Evolutionary conservation across 176 grass and related monocot genomes (phyloP).

Genomic region (Carex pumila): DNA sequence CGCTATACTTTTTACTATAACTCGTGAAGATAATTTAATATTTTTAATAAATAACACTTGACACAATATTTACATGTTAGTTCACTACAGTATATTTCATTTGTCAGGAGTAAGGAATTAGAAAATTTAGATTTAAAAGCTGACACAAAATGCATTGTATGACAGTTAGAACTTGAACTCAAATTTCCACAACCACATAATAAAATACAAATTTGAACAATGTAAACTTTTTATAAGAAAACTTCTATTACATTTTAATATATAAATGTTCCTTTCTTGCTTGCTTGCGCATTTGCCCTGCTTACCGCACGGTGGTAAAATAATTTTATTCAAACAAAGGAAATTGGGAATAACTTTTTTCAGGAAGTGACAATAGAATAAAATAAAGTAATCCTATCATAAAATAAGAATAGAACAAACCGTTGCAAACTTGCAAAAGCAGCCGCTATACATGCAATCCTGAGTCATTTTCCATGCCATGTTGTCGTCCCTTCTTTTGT

Average conservation of each 20-base stretch:
- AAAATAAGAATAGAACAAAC: background rate
- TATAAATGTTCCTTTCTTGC: too few species aligned
- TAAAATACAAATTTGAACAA: too few species aligned
- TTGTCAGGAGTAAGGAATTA: too few species aligned
- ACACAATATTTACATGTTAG: background rate
- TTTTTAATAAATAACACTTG: background rate
- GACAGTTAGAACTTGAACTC: too few species aligned
- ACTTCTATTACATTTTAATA: too few species aligned
- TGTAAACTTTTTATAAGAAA: too few species aligned
- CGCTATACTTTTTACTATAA: background rate
- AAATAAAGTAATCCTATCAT: background rate
- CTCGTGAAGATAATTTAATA: background rate
- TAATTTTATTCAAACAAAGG: background rate
- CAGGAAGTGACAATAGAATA: background rate
- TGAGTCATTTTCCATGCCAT: background rate
- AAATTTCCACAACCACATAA: too few species aligned
- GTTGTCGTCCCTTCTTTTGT: background rate
- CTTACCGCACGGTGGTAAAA: too few species aligned
- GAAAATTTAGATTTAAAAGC: too few species aligned
- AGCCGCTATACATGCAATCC: background rate
- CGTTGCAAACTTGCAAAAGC: background rate
- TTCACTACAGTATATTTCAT: background rate
- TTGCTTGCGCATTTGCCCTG: too few species aligned
- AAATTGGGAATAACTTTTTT: constrained; percentile 8
- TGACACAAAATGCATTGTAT: background rate